phyloP scores from a whole-genome alignment of 495 filamentous ascomycete genomes.

The Trichoderma erinaceum region DNA sequence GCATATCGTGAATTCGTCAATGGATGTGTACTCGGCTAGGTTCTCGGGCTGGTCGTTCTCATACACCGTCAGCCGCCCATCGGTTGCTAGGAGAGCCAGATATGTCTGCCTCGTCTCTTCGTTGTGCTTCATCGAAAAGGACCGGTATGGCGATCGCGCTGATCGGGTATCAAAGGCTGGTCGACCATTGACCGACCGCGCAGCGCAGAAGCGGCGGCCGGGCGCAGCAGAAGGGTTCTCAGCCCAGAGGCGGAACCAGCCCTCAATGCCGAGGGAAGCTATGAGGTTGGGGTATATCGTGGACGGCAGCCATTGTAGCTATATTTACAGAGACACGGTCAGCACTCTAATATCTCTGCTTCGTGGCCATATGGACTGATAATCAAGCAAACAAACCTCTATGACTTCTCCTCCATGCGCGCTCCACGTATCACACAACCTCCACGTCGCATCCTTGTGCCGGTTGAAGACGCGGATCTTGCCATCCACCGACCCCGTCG shows the following conservation, averaged over 20 bases:
- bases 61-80: conserved; percentile 71
- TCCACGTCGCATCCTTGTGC: conserved; percentile 70
- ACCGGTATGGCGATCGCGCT: conserved; percentile 47
- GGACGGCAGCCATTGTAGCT: conserved; percentile 73
- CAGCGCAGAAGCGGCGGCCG: conserved; percentile 66
- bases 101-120: conserved; percentile 62
- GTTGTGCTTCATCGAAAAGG: conserved; percentile 74
- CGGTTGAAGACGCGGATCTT: conserved; percentile 86
- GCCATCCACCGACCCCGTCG: conserved; percentile 87
- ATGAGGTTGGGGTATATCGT: conserved; percentile 52
- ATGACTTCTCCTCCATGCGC: conserved; percentile 89
- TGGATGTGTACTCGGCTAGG: conserved; percentile 63
- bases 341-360: conserved; percentile 4
- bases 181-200: conserved; percentile 18
- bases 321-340: background rate
- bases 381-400: conserved; percentile 52
- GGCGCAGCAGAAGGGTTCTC: conserved; percentile 73
- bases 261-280: conserved; percentile 72
- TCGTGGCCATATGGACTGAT: too few relatives aligned
- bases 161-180: conserved; percentile 42
- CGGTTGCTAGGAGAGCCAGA: conserved; percentile 74
- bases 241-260: conserved; percentile 81
- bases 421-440: conserved; percentile 77
- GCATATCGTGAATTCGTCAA: conserved; percentile 64
- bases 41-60: conserved; percentile 86